These are phyloP conservation scores for Fusarium neocosmosporiellum DNA, from an alignment of 2,329 filamentous ascomycete species.

Conservation along the genomic window DNA sequence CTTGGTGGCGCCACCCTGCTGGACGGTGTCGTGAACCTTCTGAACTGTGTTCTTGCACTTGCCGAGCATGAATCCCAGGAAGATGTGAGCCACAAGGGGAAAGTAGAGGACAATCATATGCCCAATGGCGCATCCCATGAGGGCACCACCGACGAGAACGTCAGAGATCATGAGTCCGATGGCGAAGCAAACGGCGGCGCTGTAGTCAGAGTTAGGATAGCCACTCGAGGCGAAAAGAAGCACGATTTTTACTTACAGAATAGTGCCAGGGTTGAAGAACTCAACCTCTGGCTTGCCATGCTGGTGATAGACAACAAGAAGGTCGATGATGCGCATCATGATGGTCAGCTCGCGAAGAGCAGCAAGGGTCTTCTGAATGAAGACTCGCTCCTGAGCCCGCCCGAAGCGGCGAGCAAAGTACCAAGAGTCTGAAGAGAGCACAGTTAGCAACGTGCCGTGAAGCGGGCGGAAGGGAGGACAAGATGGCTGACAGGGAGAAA, in stretches of 20 bases:
- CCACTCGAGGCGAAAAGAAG: background rate
- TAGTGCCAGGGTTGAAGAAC: background rate
- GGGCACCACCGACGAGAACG: background rate
- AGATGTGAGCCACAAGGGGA: background rate
- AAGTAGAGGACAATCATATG: background rate
- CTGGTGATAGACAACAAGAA: background rate
- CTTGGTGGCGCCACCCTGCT: background rate
- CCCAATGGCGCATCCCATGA: background rate
- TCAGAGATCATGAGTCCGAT: background rate
- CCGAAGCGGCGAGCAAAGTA: background rate
- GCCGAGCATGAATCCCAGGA: background rate
- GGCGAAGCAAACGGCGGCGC: background rate
- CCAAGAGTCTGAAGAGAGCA: background rate
- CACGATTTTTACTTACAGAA: background rate
- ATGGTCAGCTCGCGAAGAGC: background rate
- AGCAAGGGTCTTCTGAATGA: background rate
- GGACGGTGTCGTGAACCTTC: background rate
- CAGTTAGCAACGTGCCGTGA: background rate
- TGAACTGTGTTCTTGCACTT: background rate
- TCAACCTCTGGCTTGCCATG: background rate
- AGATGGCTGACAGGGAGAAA: background rate
- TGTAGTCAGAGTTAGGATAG: background rate
- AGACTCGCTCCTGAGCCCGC: background rate
- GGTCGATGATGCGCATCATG: background rate
- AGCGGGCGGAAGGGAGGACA: background rate